Conservation (phyloP, 2,329 filamentous ascomycete genomes). For the Talaromyces sp. region DNA sequence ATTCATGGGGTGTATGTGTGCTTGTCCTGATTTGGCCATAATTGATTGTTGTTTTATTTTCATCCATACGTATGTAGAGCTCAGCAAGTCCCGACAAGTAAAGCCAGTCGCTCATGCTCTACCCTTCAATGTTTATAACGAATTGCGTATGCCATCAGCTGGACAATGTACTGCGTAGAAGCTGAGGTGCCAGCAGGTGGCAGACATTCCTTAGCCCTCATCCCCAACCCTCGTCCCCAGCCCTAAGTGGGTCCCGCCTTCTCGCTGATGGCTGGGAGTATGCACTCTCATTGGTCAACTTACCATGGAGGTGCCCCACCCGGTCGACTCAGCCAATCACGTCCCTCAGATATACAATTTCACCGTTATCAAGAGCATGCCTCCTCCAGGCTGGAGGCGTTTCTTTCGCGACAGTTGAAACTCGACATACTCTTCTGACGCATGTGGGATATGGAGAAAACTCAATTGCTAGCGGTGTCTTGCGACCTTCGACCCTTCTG, state of each 20-base stretch:
- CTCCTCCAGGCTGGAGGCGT: background rate
- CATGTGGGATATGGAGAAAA: background rate
- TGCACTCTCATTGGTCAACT: background rate
- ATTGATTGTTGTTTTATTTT: background rate
- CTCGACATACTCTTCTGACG: background rate
- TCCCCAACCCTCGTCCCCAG: background rate
- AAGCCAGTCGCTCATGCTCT: background rate
- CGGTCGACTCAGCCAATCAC: background rate
- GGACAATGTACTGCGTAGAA: background rate
- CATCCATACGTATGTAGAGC: background rate
- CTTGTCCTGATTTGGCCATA: background rate
- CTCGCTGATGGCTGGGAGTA: background rate
- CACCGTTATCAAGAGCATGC: background rate
- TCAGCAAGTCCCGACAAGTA: background rate
- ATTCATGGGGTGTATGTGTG: slow-evolving; percentile 13
- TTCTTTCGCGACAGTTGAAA: background rate
- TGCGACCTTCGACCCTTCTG: background rate
- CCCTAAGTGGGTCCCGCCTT: slow-evolving; percentile 3
- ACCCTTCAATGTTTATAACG: background rate
- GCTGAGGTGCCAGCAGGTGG: background rate
- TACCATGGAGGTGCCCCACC: background rate
- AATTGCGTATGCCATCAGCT: background rate
- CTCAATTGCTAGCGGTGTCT: background rate
- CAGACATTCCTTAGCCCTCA: slow-evolving; percentile 6
- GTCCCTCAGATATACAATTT: background rate